phyloP scores from a whole-genome alignment of 495 filamentous ascomycete species.

The Aspergillus egyptiacus region DNA sequence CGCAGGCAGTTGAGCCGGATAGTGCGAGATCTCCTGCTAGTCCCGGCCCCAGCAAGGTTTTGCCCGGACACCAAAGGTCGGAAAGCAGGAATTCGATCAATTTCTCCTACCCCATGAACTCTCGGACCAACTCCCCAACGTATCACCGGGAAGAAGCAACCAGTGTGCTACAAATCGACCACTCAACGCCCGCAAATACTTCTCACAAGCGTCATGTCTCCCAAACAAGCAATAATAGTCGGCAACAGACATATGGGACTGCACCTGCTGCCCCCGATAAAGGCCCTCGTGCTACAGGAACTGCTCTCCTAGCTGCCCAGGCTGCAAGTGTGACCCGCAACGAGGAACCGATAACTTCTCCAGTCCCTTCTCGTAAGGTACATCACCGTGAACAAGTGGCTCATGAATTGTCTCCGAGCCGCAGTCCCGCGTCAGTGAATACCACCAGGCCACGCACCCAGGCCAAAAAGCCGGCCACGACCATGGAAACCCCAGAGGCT shows the following conservation, averaged over 20 bases:
- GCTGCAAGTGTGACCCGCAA: constrained; percentile 19
- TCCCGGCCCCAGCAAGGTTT: constrained; percentile 26
- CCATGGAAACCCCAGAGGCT: constrained; percentile 54
- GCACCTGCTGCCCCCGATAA: constrained; percentile 32
- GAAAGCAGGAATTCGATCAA: constrained; percentile 68
- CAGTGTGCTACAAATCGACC: constrained; percentile 14
- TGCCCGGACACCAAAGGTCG: constrained; percentile 49
- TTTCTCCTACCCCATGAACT: constrained; percentile 74
- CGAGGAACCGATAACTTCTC: constrained; percentile 9
- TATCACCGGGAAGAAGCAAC: constrained; percentile 15
- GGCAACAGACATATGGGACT: constrained; percentile 50
- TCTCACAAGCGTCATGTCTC: constrained; percentile 33
- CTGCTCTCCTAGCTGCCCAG: constrained; percentile 33
- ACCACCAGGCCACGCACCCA: constrained; percentile 16
- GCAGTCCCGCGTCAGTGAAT: not conserved
- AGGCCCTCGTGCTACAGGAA: constrained; percentile 31
- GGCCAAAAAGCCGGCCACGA: constrained; percentile 55
- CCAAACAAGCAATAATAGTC: constrained; percentile 45
- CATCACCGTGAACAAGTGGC: constrained; percentile 1
- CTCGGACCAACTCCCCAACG: constrained; percentile 41
- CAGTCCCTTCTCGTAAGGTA: constrained; percentile 9
- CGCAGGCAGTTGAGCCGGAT: constrained; percentile 24
- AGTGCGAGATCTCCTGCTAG: constrained; percentile 18
- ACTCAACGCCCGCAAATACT: constrained; percentile 22
- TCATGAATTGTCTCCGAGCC: constrained; percentile 2